These are phyloP conservation scores for Daldinia childiae DNA, from an alignment of 495 filamentous ascomycete genomes.

Conservation along the genomic window DNA sequence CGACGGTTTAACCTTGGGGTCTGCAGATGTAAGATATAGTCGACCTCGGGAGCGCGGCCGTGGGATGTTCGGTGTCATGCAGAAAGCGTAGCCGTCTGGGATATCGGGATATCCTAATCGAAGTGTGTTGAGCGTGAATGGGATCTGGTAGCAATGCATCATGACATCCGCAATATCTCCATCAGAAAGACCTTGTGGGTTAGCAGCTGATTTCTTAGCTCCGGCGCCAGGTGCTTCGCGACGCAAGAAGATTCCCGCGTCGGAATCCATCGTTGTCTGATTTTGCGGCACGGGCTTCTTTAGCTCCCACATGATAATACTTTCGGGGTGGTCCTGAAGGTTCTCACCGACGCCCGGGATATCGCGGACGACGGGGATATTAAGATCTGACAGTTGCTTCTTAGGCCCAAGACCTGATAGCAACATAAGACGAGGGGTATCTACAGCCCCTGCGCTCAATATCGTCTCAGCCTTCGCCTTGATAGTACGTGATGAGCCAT, in stretches of 20 bases:
- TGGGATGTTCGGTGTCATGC: conserved; percentile 92
- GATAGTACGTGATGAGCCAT: conserved; percentile 67
- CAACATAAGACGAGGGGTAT: conserved; percentile 77
- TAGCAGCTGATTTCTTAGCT: conserved; percentile 55
- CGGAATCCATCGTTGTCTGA: conserved; percentile 86
- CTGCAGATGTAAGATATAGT: conserved; percentile 74
- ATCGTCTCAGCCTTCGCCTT: conserved; percentile 75
- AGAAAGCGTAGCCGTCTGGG: conserved; percentile 78
- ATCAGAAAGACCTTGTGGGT: conserved; percentile 57
- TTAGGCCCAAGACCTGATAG: conserved; percentile 80
- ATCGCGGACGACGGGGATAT: conserved; percentile 73
- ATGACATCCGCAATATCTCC: conserved; percentile 79
- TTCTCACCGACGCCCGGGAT: conserved; percentile 85
- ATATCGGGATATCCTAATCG: conserved; percentile 76
- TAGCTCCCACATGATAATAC: conserved; percentile 85
- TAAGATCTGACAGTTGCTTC: conserved; percentile 69
- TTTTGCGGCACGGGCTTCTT: conserved; percentile 76
- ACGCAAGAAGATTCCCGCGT: conserved; percentile 84
- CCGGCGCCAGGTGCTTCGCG: conserved; percentile 70
- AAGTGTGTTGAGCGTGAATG: conserved; percentile 75
- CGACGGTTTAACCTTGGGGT: conserved; percentile 78
- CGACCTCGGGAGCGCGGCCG: conserved; percentile 78
- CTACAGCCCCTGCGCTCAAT: conserved; percentile 79
- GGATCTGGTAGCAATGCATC: conserved; percentile 94
- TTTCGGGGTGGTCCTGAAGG: conserved; percentile 79